These are phyloP conservation scores for Lipomyces japonicus DNA, from an alignment of 805 yeast genomes.

Conservation along the genomic window DNA sequence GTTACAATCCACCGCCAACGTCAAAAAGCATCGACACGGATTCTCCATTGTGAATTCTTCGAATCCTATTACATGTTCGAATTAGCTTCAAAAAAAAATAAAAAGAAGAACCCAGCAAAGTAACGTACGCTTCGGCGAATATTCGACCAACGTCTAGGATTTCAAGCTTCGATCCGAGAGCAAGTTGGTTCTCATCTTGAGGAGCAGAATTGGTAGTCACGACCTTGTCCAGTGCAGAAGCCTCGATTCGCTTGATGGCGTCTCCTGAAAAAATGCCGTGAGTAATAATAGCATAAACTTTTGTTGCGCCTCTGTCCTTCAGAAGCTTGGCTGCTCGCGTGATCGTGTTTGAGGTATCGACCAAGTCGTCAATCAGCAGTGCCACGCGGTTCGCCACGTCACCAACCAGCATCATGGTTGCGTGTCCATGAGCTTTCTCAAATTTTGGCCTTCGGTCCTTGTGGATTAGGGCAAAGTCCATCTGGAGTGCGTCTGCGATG, in stretches of 20 bases:
- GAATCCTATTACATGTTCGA: no score
- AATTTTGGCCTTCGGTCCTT: slow-evolving; percentile 69
- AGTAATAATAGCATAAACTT: slow-evolving; percentile 81
- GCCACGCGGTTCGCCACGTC: slow-evolving; percentile 84
- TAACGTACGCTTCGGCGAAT: slow-evolving; percentile 70
- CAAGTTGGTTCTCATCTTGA: slow-evolving; percentile 56
- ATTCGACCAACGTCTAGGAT: slow-evolving; percentile 84
- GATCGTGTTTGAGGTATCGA: slow-evolving; percentile 89
- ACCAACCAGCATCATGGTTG: slow-evolving; percentile 94
- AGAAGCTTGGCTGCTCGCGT: slow-evolving; percentile 87
- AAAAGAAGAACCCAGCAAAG: neutral
- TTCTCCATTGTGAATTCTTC: slow-evolving; percentile 97
- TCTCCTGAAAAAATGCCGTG: slow-evolving; percentile 94
- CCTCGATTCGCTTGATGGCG: slow-evolving; percentile 67
- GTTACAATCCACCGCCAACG: slow-evolving; percentile 35
- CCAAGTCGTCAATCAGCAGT: slow-evolving; percentile 87
- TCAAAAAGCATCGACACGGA: slow-evolving; percentile 90
- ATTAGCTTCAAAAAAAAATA: no score
- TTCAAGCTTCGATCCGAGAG: slow-evolving; percentile 60
- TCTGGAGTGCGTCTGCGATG: slow-evolving; percentile 82
- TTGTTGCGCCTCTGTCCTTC: slow-evolving; percentile 87
- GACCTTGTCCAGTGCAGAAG: slow-evolving; percentile 72
- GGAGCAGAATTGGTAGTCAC: slow-evolving; percentile 91
- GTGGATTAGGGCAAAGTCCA: slow-evolving; percentile 91
- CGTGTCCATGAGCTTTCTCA: slow-evolving; percentile 38